Evolutionary conservation across 768 basidiomycete species (phyloP).

Genomic region (Leucosporidium scottii): DNA sequence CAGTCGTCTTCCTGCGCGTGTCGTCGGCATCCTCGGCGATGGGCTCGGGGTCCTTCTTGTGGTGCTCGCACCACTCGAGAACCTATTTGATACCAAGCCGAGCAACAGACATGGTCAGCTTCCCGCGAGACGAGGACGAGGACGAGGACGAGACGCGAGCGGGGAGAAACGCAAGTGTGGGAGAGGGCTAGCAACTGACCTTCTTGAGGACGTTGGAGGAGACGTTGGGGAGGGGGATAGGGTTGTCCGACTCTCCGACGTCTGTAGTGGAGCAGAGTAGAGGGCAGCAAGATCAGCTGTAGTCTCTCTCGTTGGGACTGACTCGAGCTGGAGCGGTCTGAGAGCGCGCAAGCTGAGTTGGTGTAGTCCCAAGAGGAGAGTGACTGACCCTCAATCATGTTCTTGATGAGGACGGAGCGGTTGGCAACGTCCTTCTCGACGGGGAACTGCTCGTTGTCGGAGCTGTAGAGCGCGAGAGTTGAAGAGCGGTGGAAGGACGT

Average conservation of each 20-base stretch:
- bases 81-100: conserved; percentile 53
- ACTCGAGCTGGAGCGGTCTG: background rate
- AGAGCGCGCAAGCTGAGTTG: background rate
- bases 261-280: conserved; percentile 48
- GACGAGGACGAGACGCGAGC: background rate
- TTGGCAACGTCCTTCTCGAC: conserved; percentile 75
- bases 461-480: conserved; percentile 48
- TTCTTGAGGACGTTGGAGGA: conserved; percentile 88
- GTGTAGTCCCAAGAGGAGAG: background rate
- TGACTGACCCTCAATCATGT: conserved; percentile 90
- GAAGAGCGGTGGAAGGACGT: no score
- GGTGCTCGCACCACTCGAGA: conserved; percentile 98
- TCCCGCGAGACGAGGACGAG: no score
- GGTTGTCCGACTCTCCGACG: conserved; percentile 86
- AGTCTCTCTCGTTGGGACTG: background rate
- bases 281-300: background rate
- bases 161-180: background rate
- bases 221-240: conserved; percentile 90
- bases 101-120: conserved; percentile 32
- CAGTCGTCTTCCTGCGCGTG: conserved; percentile 93
- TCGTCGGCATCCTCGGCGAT: conserved; percentile 81
- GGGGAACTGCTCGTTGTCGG: conserved; percentile 88
- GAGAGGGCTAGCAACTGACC: conserved; percentile 47
- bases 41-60: conserved; percentile 93
- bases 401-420: conserved; percentile 92